A percentile compares a stretch with the other conserved stretches of the same genome.
phyloP scores from a whole-genome alignment of 2,329 filamentous ascomycete genomes.

The Sclerotinia nivalis region DNA sequence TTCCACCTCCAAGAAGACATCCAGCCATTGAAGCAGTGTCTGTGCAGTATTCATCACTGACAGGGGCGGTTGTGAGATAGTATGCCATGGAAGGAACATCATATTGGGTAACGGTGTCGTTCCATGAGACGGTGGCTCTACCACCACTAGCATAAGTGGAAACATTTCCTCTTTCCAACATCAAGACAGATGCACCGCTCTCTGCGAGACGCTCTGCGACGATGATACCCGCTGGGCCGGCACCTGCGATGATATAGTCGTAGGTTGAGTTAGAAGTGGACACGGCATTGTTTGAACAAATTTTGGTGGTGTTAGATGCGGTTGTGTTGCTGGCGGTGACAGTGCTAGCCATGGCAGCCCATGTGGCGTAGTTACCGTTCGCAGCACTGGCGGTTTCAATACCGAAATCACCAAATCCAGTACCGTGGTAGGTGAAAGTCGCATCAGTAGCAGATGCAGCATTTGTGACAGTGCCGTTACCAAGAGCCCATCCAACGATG shows the following conservation, averaged over 20 bases:
- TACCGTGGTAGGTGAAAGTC: conserved; percentile 22
- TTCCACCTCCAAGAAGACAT: conserved; percentile 63
- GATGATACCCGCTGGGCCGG: conserved; percentile 22
- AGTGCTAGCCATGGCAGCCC: conserved; percentile 18
- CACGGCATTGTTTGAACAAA: conserved; percentile 10
- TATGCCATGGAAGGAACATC: conserved; percentile 22
- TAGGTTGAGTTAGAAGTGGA: conserved; percentile 17
- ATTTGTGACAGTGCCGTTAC: conserved; percentile 22
- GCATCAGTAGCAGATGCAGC: conserved; percentile 15
- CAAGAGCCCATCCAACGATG: conserved; percentile 20
- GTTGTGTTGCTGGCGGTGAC: conserved; percentile 7
- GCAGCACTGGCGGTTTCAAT: conserved; percentile 5
- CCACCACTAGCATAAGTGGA: conserved; percentile 22
- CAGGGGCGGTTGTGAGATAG: conserved; percentile 16
- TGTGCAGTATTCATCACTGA: conserved; percentile 43
- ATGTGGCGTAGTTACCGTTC: conserved; percentile 17
- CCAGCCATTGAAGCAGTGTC: conserved; percentile 63
- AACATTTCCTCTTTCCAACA: conserved; percentile 23
- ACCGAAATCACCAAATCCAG: conserved; percentile 16
- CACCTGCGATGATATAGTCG: conserved; percentile 21
- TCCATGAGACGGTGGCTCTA: conserved; percentile 20
- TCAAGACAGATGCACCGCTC: conserved; percentile 22
- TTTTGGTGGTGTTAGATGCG: neutral
- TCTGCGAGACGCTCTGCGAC: conserved; percentile 23
- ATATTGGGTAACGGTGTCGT: conserved; percentile 21